Base-by-base conservation (phyloP, 257 asterid species). In the Fraxinus americana region DNA sequence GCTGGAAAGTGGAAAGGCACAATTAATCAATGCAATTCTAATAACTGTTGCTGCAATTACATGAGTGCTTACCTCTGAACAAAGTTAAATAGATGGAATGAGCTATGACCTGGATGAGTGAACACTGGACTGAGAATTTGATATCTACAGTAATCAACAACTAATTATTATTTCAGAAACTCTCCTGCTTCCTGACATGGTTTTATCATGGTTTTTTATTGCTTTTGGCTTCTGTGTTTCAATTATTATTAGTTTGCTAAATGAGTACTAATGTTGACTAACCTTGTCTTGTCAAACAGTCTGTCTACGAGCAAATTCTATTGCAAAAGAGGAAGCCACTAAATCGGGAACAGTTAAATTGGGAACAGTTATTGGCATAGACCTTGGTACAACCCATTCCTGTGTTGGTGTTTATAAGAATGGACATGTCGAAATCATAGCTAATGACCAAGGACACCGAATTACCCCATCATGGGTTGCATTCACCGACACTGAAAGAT, bases 381-480 rank as follows among this genome's bases (percentile, higher is more conserved):
- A 94, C 74, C 96, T 94, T 74, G 98, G 98, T 43, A 94, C 97
- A 43, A 94, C 97, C 48, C 91, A 94, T 78, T 94, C 98, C 1
- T 91, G 98, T 85, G 98, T 94, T 77, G 98, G 98, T 70, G 98
- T 94, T 77, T 92, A 92, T 86, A 94, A 94, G 75, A 92, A 91
- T 83, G 98, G 98, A 34, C 96, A 94, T 43, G 98, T 94, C 5
- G 96, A 94, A 76, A 94, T 94, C 76, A 91, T 94, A 67, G 98
- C 97, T 4, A 94, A 94, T 43, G 98, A 94, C 84, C 98, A 92
- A 82, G 98, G 98, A 79, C 91, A 94, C 77, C 93, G 97, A 4
- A 92, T 92, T 75, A 94, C 98, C 75, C 98, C 98, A 72, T 94
- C 98, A 30, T 92, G 98, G 98, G 98, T 94, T 30, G 98, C 84